phyloP scores from a whole-genome alignment of 139 green algal genomes.

The Chlorella sorokiniana region DNA sequence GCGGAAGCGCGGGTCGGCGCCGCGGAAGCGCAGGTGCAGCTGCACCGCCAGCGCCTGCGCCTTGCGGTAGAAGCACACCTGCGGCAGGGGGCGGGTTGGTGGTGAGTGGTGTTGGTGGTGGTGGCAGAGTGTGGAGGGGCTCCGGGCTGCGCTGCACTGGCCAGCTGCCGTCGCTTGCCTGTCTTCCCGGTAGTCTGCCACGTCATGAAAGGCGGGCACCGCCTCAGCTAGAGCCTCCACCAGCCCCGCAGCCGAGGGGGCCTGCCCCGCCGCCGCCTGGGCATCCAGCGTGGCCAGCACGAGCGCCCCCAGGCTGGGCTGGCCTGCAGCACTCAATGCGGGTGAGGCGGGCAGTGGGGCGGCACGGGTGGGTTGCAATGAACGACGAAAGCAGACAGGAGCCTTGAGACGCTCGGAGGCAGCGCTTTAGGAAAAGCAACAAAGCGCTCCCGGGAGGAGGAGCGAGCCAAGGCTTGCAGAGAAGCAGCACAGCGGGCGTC shows the following conservation, averaged over 20 bases:
- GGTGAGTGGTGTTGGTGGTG: background rate
- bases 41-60: conserved; percentile 52
- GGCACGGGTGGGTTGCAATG: too few relatives aligned
- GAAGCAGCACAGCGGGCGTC: too few relatives aligned
- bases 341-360: background rate
- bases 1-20: conserved; percentile 38
- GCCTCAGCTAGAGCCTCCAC: conserved; percentile 18
- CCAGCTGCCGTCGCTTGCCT: background rate
- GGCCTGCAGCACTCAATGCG: background rate
- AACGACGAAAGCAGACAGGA: too few relatives aligned
- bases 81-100: background rate
- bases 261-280: background rate
- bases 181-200: background rate
- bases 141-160: too few relatives aligned
- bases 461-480: too few relatives aligned
- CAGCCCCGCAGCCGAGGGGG: conserved; percentile 11
- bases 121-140: background rate
- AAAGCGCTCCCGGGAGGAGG: too few relatives aligned
- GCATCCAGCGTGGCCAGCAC: conserved; percentile 5
- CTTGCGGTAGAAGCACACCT: conserved; percentile 51
- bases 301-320: conserved; percentile 17
- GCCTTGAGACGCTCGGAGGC: too few relatives aligned
- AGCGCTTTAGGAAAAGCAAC: too few relatives aligned
- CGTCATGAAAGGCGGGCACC: conserved; percentile 21
- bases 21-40: conserved; percentile 45